phyloP scores from a whole-genome alignment of 2,329 filamentous ascomycete species.

The Hypoxylon rubiginosum region DNA sequence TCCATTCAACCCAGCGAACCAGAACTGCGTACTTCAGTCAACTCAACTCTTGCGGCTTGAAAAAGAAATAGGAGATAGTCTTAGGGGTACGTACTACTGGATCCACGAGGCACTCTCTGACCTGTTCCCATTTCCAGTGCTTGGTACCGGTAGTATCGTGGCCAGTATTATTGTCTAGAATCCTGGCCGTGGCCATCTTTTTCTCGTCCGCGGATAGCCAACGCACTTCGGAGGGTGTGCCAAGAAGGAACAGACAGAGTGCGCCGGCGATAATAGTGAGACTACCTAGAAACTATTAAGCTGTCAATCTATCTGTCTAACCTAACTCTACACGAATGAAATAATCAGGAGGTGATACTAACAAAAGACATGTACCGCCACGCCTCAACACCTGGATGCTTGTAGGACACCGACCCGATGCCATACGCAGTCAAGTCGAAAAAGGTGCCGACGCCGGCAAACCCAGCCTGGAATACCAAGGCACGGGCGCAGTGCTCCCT shows the following conservation, averaged over 20 bases:
- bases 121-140: slow-evolving; percentile 56
- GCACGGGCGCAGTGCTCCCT: slow-evolving; percentile 54
- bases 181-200: slow-evolving; percentile 54
- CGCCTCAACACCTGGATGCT: slow-evolving; percentile 48
- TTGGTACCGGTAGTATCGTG: slow-evolving; percentile 54
- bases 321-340: not conserved
- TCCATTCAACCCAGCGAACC: slow-evolving; percentile 54
- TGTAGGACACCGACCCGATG: slow-evolving; percentile 51
- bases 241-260: slow-evolving; percentile 53
- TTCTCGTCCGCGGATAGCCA: slow-evolving; percentile 55
- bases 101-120: slow-evolving; percentile 52
- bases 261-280: slow-evolving; percentile 53
- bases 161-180: slow-evolving; percentile 55
- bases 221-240: slow-evolving; percentile 55
- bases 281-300: slow-evolving; percentile 51
- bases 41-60: slow-evolving; percentile 8
- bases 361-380: slow-evolving; percentile 57
- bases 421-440: slow-evolving; percentile 53
- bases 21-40: slow-evolving; percentile 47
- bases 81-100: slow-evolving; percentile 40
- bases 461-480: slow-evolving; percentile 54
- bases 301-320: slow-evolving; percentile 2
- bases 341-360: slow-evolving; percentile 37
- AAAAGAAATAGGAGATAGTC: not conserved
- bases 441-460: slow-evolving; percentile 54